phyloP scores from a whole-genome alignment of 2,329 filamentous ascomycete genomes.

The Xylariaceae sp. region DNA sequence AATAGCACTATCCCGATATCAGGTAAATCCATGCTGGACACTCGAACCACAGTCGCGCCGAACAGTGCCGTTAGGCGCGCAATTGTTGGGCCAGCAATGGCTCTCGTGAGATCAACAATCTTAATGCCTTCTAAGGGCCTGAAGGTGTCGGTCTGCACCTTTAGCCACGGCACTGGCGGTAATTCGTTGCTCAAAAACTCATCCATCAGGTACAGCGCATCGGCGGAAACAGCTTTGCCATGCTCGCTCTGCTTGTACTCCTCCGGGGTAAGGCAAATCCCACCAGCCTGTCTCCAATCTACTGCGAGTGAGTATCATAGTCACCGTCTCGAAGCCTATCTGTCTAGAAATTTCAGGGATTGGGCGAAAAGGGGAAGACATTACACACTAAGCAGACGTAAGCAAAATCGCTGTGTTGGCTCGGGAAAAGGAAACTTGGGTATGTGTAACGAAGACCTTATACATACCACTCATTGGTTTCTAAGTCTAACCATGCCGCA shows the following conservation, averaged over 20 bases:
- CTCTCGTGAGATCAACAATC: slow-evolving; percentile 31
- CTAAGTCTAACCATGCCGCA: slow-evolving; percentile 24
- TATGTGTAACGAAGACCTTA: too few relatives aligned
- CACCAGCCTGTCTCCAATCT: slow-evolving; percentile 29
- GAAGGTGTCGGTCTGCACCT: slow-evolving; percentile 12
- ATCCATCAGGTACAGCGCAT: slow-evolving; percentile 23
- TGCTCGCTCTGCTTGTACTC: slow-evolving; percentile 28
- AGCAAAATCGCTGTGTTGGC: too few relatives aligned
- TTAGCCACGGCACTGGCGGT: slow-evolving; percentile 23
- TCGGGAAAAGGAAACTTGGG: too few relatives aligned
- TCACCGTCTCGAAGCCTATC: too few relatives aligned
- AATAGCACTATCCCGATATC: slow-evolving; percentile 27
- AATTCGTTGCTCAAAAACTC: slow-evolving; percentile 14
- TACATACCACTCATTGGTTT: slow-evolving; percentile 30
- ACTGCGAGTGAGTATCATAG: too few relatives aligned
- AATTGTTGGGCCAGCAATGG: slow-evolving; percentile 31
- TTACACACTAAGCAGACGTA: too few relatives aligned
- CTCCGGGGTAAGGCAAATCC: slow-evolving; percentile 27
- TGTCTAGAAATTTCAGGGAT: too few relatives aligned
- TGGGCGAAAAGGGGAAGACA: too few relatives aligned
- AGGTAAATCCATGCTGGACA: slow-evolving; percentile 27
- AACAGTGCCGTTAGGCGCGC: slow-evolving; percentile 28
- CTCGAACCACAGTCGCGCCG: slow-evolving; percentile 30
- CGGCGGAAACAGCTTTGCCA: slow-evolving; percentile 19
- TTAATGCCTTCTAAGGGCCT: slow-evolving; percentile 30